Conservation (phyloP, 352 stramenopile species). For the Blastocystis hominis region DNA sequence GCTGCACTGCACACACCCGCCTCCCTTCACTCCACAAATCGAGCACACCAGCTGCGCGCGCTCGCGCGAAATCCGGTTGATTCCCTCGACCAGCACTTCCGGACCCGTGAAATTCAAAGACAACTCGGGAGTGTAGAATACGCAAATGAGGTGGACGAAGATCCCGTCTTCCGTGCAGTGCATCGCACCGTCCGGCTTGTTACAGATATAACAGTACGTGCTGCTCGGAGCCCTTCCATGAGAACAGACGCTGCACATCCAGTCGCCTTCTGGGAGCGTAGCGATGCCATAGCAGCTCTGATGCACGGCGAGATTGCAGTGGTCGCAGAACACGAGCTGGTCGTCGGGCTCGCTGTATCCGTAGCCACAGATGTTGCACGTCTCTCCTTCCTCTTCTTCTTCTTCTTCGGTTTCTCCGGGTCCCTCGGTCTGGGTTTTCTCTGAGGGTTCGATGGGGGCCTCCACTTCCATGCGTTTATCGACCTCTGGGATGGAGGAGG, state of each 20-base stretch:
- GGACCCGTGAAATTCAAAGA: neutral
- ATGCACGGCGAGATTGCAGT: constrained; percentile 74
- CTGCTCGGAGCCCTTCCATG: neutral
- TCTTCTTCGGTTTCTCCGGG: neutral
- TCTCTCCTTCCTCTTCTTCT: constrained; percentile 50
- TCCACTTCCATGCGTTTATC: neutral
- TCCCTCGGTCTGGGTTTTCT: neutral
- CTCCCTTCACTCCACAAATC: neutral
- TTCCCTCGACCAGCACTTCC: neutral
- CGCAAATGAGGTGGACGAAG: constrained; percentile 32
- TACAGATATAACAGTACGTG: neutral
- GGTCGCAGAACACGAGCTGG: constrained; percentile 77
- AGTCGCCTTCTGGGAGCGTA: constrained; percentile 69
- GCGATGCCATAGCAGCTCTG: constrained; percentile 77
- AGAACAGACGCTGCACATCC: constrained; percentile 73
- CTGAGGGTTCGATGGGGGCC: neutral
- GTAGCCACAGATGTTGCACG: constrained; percentile 56
- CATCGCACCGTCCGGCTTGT: constrained; percentile 11
- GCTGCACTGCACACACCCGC: constrained; percentile 15
- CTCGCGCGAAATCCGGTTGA: neutral
- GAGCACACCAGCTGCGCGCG: constrained; percentile 22
- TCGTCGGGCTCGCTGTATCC: constrained; percentile 61
- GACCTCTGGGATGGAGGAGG: neutral
- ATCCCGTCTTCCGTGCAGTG: neutral
- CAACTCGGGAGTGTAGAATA: constrained; percentile 31